Conservation (phyloP, 139 green algal genomes). For the Mychonastes homosphaera region DNA sequence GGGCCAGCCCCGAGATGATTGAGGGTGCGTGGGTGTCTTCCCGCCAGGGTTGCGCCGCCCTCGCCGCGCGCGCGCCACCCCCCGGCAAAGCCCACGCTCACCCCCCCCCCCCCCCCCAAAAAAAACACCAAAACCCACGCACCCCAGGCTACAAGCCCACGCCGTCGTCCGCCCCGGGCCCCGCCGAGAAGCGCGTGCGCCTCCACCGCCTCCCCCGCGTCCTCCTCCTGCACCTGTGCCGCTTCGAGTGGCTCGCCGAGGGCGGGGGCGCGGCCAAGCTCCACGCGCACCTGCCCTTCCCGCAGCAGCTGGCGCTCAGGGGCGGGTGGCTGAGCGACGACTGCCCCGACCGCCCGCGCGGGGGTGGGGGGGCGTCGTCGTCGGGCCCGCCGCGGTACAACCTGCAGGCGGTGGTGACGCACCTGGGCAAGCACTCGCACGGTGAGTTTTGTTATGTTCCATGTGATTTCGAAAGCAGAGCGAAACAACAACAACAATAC, state of each 20-base stretch:
- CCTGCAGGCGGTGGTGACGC: slow-evolving; percentile 54
- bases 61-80: too few species aligned
- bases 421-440: slow-evolving; percentile 49
- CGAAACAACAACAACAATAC: background rate
- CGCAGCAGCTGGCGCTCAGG: slow-evolving; percentile 26
- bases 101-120: background rate
- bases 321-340: slow-evolving; percentile 33
- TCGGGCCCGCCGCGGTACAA: slow-evolving; percentile 43
- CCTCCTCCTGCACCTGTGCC: slow-evolving; percentile 64
- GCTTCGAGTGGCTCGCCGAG: slow-evolving; percentile 44
- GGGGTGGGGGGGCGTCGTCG: too few species aligned
- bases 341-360: slow-evolving; percentile 31
- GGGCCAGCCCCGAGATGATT: slow-evolving; percentile 5
- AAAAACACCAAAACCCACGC: background rate
- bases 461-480: background rate
- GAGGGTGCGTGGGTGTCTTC: slow-evolving; percentile 3
- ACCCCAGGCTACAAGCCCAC: slow-evolving; percentile 39
- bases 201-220: slow-evolving; percentile 45
- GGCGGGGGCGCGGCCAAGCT: slow-evolving; percentile 26
- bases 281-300: slow-evolving; percentile 50
- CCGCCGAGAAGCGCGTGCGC: slow-evolving; percentile 24
- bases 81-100: background rate
- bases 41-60: too few species aligned
- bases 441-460: slow-evolving; percentile 19
- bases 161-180: slow-evolving; percentile 9